Conservation (phyloP, 2,329 filamentous ascomycete genomes). For the Catunica adiposa region DNA sequence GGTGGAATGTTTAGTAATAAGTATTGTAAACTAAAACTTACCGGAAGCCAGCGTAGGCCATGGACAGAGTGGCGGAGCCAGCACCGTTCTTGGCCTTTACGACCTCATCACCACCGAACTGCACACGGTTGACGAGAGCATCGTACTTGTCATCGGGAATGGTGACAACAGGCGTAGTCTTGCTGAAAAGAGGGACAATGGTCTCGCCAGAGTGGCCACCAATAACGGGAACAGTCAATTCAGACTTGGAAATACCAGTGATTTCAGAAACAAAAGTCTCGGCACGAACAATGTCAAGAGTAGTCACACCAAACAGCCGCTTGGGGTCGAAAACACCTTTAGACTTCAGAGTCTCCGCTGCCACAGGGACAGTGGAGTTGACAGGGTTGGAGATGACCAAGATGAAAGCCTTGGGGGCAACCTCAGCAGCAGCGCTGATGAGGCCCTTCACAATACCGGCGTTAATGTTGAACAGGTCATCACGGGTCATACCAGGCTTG, state of each 20-base stretch:
- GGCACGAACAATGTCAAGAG: slow-evolving; percentile 92
- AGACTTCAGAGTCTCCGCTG: slow-evolving; percentile 88
- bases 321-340: slow-evolving; percentile 87
- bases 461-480: slow-evolving; percentile 99
- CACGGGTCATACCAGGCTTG: slow-evolving; percentile 98
- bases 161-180: slow-evolving; percentile 59
- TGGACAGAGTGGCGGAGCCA: slow-evolving; percentile 80
- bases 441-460: slow-evolving; percentile 93
- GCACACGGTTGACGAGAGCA: slow-evolving; percentile 80
- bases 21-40: slow-evolving; percentile 25
- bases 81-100: slow-evolving; percentile 88
- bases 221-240: slow-evolving; percentile 75
- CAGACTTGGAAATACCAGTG: slow-evolving; percentile 63
- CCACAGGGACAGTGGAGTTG: slow-evolving; percentile 96
- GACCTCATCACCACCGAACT: slow-evolving; percentile 95
- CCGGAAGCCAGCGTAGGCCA: slow-evolving; percentile 93
- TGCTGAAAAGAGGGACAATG: slow-evolving; percentile 94
- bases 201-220: slow-evolving; percentile 97
- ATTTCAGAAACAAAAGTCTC: slow-evolving; percentile 90
- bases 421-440: slow-evolving; percentile 72
- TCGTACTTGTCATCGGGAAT: slow-evolving; percentile 86
- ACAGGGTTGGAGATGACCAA: slow-evolving; percentile 98
- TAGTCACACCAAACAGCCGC: slow-evolving; percentile 96
- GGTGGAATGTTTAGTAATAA: no score
- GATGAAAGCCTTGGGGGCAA: slow-evolving; percentile 82